Evolutionary conservation across 352 stramenopile genomes (phyloP).

Genomic region (Phytopythium ostracodes): DNA sequence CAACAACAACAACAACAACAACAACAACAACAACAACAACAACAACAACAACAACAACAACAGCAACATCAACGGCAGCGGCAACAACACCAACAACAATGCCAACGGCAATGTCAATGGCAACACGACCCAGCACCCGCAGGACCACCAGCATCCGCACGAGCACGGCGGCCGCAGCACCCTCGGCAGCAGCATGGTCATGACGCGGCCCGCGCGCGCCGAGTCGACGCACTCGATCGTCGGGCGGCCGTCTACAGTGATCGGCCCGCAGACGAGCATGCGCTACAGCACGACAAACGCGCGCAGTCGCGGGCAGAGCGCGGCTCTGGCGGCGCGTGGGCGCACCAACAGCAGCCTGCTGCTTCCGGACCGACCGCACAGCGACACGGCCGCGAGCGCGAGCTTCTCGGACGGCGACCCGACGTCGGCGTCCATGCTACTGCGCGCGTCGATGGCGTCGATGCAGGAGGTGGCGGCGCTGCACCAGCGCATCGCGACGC

Average conservation of each 20-base stretch:
- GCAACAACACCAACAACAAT: slow-evolving; percentile 18
- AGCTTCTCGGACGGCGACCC: slow-evolving; percentile 38
- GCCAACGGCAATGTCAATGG: slow-evolving; percentile 7
- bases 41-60: too few species aligned
- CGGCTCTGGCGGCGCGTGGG: background rate
- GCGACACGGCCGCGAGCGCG: slow-evolving; percentile 49
- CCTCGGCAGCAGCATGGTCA: slow-evolving; percentile 16
- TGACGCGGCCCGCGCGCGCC: slow-evolving; percentile 26
- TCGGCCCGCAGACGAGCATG: slow-evolving; percentile 40
- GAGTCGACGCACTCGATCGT: slow-evolving; percentile 48
- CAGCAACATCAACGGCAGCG: background rate
- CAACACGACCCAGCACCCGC: background rate
- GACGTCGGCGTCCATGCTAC: slow-evolving; percentile 9
- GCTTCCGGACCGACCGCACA: slow-evolving; percentile 26
- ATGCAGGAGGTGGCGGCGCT: slow-evolving; percentile 44
- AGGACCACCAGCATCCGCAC: background rate
- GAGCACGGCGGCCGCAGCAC: slow-evolving; percentile 8
- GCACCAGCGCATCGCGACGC: slow-evolving; percentile 42
- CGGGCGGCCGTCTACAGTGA: slow-evolving; percentile 36
- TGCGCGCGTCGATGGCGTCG: slow-evolving; percentile 12
- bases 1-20: too few species aligned
- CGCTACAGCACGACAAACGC: slow-evolving; percentile 39
- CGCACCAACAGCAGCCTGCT: slow-evolving; percentile 25
- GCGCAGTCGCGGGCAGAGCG: slow-evolving; percentile 17
- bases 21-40: too few species aligned